Base-by-base conservation (phyloP, 192 early-diverging fungal genomes). In the Thoreauomyces humboldtii region DNA sequence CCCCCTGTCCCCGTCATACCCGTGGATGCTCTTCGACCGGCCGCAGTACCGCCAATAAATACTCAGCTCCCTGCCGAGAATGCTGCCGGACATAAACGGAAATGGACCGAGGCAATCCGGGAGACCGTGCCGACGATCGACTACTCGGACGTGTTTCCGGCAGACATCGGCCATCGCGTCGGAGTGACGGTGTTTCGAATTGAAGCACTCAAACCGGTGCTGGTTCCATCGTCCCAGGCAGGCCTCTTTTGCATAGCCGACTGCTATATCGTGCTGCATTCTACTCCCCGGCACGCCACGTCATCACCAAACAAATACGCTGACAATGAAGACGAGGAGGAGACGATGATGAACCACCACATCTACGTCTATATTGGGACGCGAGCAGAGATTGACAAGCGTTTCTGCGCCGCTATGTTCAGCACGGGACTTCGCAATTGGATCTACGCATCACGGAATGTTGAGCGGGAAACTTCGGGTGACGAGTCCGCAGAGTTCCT, bases 331-430 rank as follows among this genome's bases (percentile, higher is more conserved):
- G 69, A 61, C 44, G 63, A 59, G 0, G 63, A 65, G 25, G 53
- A 53, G 21, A 43, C 46, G 41, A 45, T 22, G 25, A 47, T 73
- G 38, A 31, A 43, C 7, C 65, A 79, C 47, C 44, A 59, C 7
- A 69, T 83, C 33, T 79, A 45, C 35, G 77, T 73, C 6, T 83
- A 74, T 73, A 83, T 83, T 51, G 81, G 81, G 1, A 32, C n/a
- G 4, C 27, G 54, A 22, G 73, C 81, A 21, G 78, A 83, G 52
- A 51, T 72, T 17, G 81, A 83, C 59, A 83, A 83, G 57, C 70
- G 74, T 14, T 83, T 83, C 55, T 83, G 81, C 60, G 51, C 51
- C 21, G 81, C 81, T 34, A 76, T 83, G 73, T 83, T 52, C 59
- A 61, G 76, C 17, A 75, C 80, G 7, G 78, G 66, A 6, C 52